A percentile compares a stretch with the other conserved stretches of the same genome.
These are phyloP conservation scores for Gentiana straminea DNA, from an alignment of 257 asterid genomes.

Conservation along the genomic window DNA sequence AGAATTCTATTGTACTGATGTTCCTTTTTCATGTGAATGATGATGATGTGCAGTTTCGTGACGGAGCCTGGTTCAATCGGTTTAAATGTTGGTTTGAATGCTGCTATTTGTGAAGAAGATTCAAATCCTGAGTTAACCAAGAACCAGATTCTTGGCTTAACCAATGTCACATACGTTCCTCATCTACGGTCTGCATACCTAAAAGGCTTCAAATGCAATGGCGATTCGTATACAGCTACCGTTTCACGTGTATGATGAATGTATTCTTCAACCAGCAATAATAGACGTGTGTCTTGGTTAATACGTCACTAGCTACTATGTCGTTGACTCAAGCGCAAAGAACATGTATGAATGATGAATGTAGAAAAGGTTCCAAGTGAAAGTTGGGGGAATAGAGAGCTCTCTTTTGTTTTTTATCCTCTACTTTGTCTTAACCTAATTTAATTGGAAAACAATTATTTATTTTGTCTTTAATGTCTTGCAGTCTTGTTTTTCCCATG, in stretches of 20 bases:
- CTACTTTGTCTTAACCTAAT: conserved; percentile 3
- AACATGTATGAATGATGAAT: conserved; percentile 6
- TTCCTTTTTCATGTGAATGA: neutral
- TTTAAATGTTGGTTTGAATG: conserved; percentile 57
- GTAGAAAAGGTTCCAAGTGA: no score
- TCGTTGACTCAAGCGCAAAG: no score
- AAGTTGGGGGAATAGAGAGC: no score
- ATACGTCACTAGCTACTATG: no score
- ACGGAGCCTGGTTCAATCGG: conserved; percentile 54
- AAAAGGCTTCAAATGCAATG: conserved; percentile 51
- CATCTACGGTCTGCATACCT: conserved; percentile 38
- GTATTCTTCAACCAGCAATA: no score
- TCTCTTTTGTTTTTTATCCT: neutral
- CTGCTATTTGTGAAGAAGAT: conserved; percentile 11
- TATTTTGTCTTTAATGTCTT: no score
- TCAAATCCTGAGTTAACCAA: conserved; percentile 23
- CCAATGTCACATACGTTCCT: conserved; percentile 39
- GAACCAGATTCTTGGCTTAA: conserved; percentile 32
- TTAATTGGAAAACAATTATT: neutral
- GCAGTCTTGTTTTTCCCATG: no score
- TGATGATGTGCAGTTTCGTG: conserved; percentile 45
- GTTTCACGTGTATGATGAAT: conserved; percentile 32
- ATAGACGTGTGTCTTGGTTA: no score
- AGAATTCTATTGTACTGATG: conserved; percentile 1
- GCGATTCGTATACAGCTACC: conserved; percentile 47